phyloP scores from a whole-genome alignment of 306 rosid genomes.

The Gastrolobium villosum region DNA sequence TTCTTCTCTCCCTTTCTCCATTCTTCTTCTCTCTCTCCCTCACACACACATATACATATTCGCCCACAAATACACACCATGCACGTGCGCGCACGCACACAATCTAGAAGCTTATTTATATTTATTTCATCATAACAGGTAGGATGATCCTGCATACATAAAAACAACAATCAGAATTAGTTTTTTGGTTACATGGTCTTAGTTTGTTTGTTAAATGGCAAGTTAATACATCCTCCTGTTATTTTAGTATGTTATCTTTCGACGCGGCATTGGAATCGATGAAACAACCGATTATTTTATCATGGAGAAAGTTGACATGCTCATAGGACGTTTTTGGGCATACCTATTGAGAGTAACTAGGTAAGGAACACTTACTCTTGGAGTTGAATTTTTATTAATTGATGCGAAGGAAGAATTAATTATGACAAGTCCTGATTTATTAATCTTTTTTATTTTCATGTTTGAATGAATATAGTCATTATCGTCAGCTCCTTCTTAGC shows the following conservation, averaged over 20 bases:
- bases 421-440: slow-evolving; percentile 1
- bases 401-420: neutral
- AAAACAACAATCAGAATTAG: neutral
- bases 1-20: neutral
- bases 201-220: slow-evolving; percentile 13
- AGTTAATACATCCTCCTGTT: slow-evolving; percentile 49
- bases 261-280: slow-evolving; percentile 91
- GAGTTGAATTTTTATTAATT: neutral
- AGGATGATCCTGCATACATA: neutral
- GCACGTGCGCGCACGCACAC: neutral
- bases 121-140: slow-evolving; percentile 1
- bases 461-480: neutral
- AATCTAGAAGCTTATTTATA: neutral
- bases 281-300: slow-evolving; percentile 76
- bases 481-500: neutral
- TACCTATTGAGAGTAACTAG: slow-evolving; percentile 64
- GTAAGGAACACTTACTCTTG: slow-evolving; percentile 47
- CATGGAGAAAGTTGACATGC: slow-evolving; percentile 90
- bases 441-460: slow-evolving; percentile 24
- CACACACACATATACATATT: no score
- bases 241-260: slow-evolving; percentile 82
- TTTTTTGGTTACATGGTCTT: neutral
- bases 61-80: no score
- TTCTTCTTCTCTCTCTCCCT: no score
- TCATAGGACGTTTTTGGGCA: slow-evolving; percentile 79